Evolutionary conservation across 192 early-diverging fungal species (phyloP), one percentile per base, ranked within the genome.

Genomic region (Haplosporangium gracile): DNA sequence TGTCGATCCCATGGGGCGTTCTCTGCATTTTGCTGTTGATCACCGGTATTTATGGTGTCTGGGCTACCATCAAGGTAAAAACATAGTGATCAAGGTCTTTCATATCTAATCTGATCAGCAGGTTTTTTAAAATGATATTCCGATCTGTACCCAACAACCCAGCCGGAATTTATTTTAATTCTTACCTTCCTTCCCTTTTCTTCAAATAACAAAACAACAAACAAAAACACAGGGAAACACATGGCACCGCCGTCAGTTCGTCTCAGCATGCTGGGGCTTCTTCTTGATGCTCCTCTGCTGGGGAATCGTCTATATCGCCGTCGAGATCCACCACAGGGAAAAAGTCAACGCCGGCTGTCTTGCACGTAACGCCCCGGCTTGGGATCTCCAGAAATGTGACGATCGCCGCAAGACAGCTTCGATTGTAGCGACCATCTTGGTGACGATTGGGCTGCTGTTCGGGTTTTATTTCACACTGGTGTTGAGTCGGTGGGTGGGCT

Each of bases 191-290:
- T 11, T 57, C 24, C 0, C 26, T 42, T 10, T 29, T 2, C 29
- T 74, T 20, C 8, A 43, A 1, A 20, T 5, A 65, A 40, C 34
- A n/a, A 63, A 45, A 45, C 43, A 45, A 22, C 11, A 65, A 40
- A 65, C 22, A 60, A 65, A 65, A 57, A 49, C 16, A 20, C 45
- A 78, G 76, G 82, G 82, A 60, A 79, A 26, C 42, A 78, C 72
- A 38, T 84, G 82, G 82, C 82, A 84, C 74, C 77, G 72, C 18
- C 82, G 77, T n/a, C 82, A 84, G 42, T 84, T 79, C 29, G 77
- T 84, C 11, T 84, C 82, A 5, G 82, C 76, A 10, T 79, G 40
- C 22, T 84, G 82, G 82, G 82, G 82, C 13, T 84, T 84, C 77
- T 70, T 84, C 16, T 68, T 84, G 7, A 84, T 84, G 82, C 60